Percentiles rank a stretch among this genome's conserved stretches.
These are phyloP conservation scores for Marasmius sp. DNA, from an alignment of 1,284 basidiomycete species.

Conservation along the genomic window DNA sequence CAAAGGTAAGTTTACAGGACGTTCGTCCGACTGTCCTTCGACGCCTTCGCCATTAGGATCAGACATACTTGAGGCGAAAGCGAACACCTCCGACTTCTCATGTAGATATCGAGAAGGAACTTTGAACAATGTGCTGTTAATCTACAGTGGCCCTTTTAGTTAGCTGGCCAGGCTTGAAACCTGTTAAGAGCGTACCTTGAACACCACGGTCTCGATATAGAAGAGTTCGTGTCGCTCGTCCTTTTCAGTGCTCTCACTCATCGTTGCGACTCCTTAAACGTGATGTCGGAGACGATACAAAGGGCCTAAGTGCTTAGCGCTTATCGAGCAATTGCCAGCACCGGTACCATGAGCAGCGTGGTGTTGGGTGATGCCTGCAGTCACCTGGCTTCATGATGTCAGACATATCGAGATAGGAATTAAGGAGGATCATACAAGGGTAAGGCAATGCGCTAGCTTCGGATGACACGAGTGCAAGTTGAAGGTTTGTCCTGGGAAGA, in stretches of 20 bases:
- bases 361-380: no score
- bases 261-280: neutral
- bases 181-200: neutral
- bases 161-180: neutral
- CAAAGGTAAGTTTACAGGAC: neutral
- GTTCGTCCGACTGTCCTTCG: neutral
- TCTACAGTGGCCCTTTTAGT: neutral
- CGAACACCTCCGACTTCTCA: neutral
- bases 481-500: no score
- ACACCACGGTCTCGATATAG: neutral
- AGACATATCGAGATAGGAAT: no score
- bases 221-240: neutral
- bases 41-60: neutral
- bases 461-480: no score
- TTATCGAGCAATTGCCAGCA: no score
- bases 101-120: neutral
- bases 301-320: no score
- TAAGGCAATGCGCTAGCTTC: no score
- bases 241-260: neutral
- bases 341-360: no score
- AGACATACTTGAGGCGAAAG: neutral
- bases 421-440: no score
- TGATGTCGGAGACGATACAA: no score
- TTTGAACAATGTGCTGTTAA: neutral
- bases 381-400: no score